Conservation (phyloP, 2,329 filamentous ascomycete species). For the Monosporascus cannonballus region DNA sequence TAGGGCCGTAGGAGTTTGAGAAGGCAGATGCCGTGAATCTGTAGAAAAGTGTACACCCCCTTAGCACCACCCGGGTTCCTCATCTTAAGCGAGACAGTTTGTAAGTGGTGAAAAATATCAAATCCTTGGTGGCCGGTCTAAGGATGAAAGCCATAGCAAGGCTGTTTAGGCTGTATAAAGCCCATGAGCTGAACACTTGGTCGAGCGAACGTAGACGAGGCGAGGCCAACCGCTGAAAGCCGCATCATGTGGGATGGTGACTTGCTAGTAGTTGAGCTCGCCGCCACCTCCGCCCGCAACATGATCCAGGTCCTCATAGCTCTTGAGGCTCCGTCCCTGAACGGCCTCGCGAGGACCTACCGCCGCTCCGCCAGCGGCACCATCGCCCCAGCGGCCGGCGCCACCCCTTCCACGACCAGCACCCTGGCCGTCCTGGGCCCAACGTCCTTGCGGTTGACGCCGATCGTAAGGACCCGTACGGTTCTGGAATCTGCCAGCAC, state of each 20-base stretch:
- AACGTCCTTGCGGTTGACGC: constrained; percentile 50
- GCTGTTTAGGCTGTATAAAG: too few relatives aligned
- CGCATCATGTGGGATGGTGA: neutral
- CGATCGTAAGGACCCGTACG: constrained; percentile 71
- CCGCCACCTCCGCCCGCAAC: constrained; percentile 67
- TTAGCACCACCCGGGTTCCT: too few relatives aligned
- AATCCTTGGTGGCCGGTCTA: too few relatives aligned
- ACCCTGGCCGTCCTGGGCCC: constrained; percentile 40
- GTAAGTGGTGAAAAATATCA: too few relatives aligned
- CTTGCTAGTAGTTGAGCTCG: constrained; percentile 77
- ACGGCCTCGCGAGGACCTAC: constrained; percentile 87
- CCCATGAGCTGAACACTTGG: too few relatives aligned
- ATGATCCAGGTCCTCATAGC: constrained; percentile 95
- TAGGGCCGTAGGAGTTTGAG: neutral
- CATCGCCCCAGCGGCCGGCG: constrained; percentile 63
- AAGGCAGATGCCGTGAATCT: neutral
- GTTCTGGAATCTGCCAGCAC: constrained; percentile 51
- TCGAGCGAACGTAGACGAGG: too few relatives aligned
- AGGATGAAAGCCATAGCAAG: too few relatives aligned
- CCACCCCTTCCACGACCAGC: constrained; percentile 47
- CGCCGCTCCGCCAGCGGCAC: constrained; percentile 64
- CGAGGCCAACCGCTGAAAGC: neutral
- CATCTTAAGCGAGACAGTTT: too few relatives aligned
- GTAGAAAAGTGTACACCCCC: neutral
- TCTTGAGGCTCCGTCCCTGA: constrained; percentile 87